Base-by-base conservation (phyloP, 2,329 filamentous ascomycete species). In the Aspergillus arachidicola region DNA sequence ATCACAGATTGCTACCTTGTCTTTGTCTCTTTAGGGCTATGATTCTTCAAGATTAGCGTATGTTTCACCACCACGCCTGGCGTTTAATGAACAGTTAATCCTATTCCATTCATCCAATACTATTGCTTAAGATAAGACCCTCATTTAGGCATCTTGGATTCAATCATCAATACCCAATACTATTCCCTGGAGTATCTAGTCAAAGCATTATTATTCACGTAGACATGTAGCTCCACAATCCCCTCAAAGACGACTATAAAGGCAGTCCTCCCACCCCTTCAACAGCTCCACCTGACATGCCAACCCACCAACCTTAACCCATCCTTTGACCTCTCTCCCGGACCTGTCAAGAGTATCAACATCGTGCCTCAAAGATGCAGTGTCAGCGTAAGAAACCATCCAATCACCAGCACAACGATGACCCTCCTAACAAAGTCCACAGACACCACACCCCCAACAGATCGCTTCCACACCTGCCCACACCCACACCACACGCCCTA, bases 401-500 rank as follows among this genome's bases (percentile, higher is more conserved):
- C 48, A 16, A 32, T 36, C 51, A 55, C 34, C 12, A 26, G 14
- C n/a, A n/a, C 32, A 14, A 38, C 3, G 38, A n/a, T 41, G 16
- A n/a, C 2, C n/a, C 11, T 38, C 16, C 51, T 66, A 60, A 68
- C 59, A 43, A 32, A 32, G 10, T n/a, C 10, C 21, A 6, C n/a
- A 67, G 63, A 68, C 53, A 38, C 28, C 11, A 45, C 57, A 6
- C 58, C 57, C 16, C 68, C 68, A 9, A 26, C 10, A 7, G 59
- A 59, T 34, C 48, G 36, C 14, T 57, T 62, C 26, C 71, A 74
- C 53, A 74, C 72, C 11, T 74, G 72, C 53, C 4, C 30, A n/a
- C 69, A 73, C 48, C 62, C 65, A 10, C 63, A 71, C 50, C 71
- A 71, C 50, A 62, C 64, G 3, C n/a, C 7, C 0, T 74, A 68